Conservation (phyloP, 371 early-diverging fungal genomes). For the Mucor sp. region DNA sequence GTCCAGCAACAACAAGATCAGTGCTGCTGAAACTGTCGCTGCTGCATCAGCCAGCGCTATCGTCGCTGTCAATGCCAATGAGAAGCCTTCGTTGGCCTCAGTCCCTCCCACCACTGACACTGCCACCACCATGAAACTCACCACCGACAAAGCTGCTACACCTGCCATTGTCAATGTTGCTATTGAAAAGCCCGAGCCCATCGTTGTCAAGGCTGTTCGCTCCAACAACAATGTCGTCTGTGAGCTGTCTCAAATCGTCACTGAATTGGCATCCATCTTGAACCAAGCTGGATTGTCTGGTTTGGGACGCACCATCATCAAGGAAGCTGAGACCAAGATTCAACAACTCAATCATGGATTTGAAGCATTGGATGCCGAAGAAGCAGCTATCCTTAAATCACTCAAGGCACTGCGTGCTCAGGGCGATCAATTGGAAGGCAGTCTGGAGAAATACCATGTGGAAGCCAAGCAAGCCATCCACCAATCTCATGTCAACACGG, state of each 20-base stretch:
- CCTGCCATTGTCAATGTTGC: slow-evolving; percentile 21
- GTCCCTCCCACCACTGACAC: slow-evolving; percentile 14
- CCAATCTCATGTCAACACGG: slow-evolving; percentile 16
- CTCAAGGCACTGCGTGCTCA: slow-evolving; percentile 12
- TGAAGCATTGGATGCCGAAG: slow-evolving; percentile 19
- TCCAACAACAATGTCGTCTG: slow-evolving; percentile 22
- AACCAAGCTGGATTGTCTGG: slow-evolving; percentile 38
- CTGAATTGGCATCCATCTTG: slow-evolving; percentile 34
- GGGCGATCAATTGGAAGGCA: slow-evolving; percentile 24
- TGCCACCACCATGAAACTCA: slow-evolving; percentile 9
- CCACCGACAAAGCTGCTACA: slow-evolving; percentile 13
- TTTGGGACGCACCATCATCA: slow-evolving; percentile 30
- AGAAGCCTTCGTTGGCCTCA: slow-evolving; percentile 3
- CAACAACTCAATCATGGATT: slow-evolving; percentile 16
- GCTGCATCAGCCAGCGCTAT: background rate
- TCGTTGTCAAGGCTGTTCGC: slow-evolving; percentile 14
- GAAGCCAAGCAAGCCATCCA: slow-evolving; percentile 20
- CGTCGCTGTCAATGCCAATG: background rate
- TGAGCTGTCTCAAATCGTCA: slow-evolving; percentile 28
- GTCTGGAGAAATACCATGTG: slow-evolving; percentile 22
- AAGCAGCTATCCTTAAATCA: slow-evolving; percentile 24
- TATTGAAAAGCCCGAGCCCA: slow-evolving; percentile 30
- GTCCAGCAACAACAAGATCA: background rate
- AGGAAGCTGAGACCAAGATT: slow-evolving; percentile 24
- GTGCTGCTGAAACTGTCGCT: background rate